Conservation (phyloP, 108 stramenopile genomes). For the Pseudonitzschia multiseries region DNA sequence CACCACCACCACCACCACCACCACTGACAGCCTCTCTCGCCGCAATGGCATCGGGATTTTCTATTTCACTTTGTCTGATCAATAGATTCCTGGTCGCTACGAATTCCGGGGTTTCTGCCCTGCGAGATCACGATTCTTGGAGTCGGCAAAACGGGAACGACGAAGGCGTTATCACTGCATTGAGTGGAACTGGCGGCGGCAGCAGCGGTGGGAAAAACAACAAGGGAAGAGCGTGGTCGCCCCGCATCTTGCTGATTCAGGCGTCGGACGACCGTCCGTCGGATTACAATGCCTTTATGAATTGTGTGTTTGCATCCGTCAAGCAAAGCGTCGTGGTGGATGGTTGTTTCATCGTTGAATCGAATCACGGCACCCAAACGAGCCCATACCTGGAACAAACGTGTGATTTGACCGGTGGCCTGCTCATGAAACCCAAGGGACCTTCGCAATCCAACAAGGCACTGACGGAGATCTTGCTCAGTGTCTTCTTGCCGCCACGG, state of each 20-base stretch:
- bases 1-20: too few relatives aligned
- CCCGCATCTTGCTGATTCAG: slow-evolving; percentile 77
- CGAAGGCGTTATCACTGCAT: slow-evolving; percentile 69
- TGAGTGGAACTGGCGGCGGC: slow-evolving; percentile 31
- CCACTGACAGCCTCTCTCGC: slow-evolving; percentile 36
- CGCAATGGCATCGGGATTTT: slow-evolving; percentile 75
- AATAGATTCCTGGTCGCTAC: slow-evolving; percentile 83
- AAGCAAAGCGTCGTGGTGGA: slow-evolving; percentile 76
- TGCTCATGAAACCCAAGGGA: slow-evolving; percentile 49
- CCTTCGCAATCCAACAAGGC: slow-evolving; percentile 75
- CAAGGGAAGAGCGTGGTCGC: slow-evolving; percentile 50
- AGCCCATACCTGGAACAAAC: slow-evolving; percentile 77
- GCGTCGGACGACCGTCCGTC: slow-evolving; percentile 79
- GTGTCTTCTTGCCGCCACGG: slow-evolving; percentile 71
- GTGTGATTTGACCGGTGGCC: slow-evolving; percentile 68
- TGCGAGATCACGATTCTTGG: slow-evolving; percentile 36
- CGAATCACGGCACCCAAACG: slow-evolving; percentile 31
- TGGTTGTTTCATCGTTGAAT: slow-evolving; percentile 70
- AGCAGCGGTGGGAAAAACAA: slow-evolving; percentile 29
- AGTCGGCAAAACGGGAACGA: slow-evolving; percentile 54
- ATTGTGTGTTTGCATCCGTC: slow-evolving; percentile 81
- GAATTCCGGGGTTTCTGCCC: slow-evolving; percentile 64
- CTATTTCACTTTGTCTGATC: slow-evolving; percentile 64
- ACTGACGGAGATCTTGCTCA: slow-evolving; percentile 70
- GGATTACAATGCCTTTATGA: slow-evolving; percentile 91